Percentiles rank a stretch among this genome's conserved stretches.
These are phyloP conservation scores for Rhizopogon vinicolor DNA, from an alignment of 768 basidiomycete genomes.

Conservation along the genomic window DNA sequence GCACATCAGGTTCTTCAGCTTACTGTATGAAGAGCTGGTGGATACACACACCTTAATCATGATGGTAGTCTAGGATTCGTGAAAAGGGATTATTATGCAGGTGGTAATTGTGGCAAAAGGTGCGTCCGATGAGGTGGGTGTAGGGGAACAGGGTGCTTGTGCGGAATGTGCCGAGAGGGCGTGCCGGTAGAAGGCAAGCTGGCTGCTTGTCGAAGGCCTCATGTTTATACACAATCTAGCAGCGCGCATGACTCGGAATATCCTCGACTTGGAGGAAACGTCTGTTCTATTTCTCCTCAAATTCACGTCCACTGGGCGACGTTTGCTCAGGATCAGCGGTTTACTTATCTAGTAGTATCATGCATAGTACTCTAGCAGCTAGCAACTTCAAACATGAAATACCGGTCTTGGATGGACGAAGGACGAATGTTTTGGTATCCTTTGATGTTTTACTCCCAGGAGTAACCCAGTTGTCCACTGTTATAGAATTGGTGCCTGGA, in stretches of 20 bases:
- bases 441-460: neutral
- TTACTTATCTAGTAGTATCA: too few species aligned
- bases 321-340: too few species aligned
- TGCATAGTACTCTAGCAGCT: too few species aligned
- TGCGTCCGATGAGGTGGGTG: constrained; percentile 2
- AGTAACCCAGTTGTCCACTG: neutral
- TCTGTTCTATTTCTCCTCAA: neutral
- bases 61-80: constrained; percentile 6
- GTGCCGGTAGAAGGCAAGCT: too few species aligned
- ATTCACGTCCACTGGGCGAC: too few species aligned
- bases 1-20: neutral
- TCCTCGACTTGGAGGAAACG: neutral
- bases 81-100: constrained; percentile 1
- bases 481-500: neutral
- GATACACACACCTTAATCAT: constrained; percentile 41
- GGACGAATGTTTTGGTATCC: neutral
- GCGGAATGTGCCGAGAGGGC: constrained; percentile 26
- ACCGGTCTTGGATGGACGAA: neutral
- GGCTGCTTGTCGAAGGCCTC: neutral
- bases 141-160: constrained; percentile 13
- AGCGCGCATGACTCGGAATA: neutral
- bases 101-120: constrained; percentile 11
- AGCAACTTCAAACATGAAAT: neutral
- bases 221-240: neutral
- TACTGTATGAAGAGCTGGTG: neutral